Evolutionary conservation across 139 green algal genomes (phyloP), one percentile per base, ranked within the genome.

Genomic region (Desmodesmus armatus): DNA sequence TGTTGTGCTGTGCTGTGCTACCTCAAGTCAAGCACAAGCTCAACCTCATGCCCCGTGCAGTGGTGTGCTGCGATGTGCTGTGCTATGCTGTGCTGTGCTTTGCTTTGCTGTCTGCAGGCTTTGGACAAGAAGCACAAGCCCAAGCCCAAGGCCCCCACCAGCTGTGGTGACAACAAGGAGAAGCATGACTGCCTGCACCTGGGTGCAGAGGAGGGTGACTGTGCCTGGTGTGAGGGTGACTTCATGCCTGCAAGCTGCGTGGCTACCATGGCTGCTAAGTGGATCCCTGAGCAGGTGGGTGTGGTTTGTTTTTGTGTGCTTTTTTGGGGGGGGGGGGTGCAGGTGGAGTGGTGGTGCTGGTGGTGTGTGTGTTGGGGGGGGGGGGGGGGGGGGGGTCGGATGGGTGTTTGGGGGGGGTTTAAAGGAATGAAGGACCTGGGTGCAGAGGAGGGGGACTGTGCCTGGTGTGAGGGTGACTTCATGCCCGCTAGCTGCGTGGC

Each of bases 101-200:
- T 58, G 47, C 17, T 58, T 58, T 58, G 23, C 23, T 19, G 6
- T 31, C 37, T 39, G 25, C 37, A 77, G 4, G 5, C 69, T n/a
- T 39, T 7, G 5, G 37, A 19, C 21, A 39, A 25, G 11, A 55
- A 77, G 33, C 17, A 77, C 6, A 55, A 77, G 35, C 35, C 35
- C 17, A 31, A 81, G 74, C 47, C 31, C 25, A 79, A 77, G 35
- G 74, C 74, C 33, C 31, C 53, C 53, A 71, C 49, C 35, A 73
- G 41, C 55, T 83, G 76, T 47, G 76, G 76, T 33, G 76, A 83
- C 76, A 83, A 83, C 76, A 83, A 83, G 37, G 76, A 72, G 33
- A 83, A 83, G 55, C 31, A 51, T 25, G 76, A 83, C 37, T 83
- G 76, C 53, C 53, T 83, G 37, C 21, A 84, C 13, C 53, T 83